Evolutionary conservation across 345 rosid genomes (phyloP).

Genomic region (Laguncularia racemosa): DNA sequence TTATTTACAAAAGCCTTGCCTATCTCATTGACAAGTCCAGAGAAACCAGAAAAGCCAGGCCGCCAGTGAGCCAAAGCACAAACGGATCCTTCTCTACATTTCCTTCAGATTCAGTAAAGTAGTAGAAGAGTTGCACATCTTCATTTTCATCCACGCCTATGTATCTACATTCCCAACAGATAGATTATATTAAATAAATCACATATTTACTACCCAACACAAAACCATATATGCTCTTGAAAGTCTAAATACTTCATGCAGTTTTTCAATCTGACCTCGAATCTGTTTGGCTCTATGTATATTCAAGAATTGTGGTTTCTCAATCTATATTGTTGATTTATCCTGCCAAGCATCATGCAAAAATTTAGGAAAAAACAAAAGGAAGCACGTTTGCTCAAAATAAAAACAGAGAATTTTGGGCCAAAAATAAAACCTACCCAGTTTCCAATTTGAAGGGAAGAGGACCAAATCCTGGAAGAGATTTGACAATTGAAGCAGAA

Average conservation of each 20-base stretch:
- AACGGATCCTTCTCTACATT: constrained; percentile 19
- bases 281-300: neutral
- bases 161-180: constrained; percentile 12
- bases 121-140: constrained; percentile 30
- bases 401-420: too few species aligned
- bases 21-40: constrained; percentile 25
- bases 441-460: constrained; percentile 18
- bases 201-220: too few species aligned
- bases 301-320: too few species aligned
- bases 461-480: constrained; percentile 13
- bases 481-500: constrained; percentile 1
- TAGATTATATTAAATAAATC: too few species aligned
- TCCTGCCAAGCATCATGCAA: too few species aligned
- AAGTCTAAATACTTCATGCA: too few species aligned
- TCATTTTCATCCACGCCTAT: constrained; percentile 21
- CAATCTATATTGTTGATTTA: too few species aligned
- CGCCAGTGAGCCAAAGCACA: constrained; percentile 35
- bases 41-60: constrained; percentile 31
- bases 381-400: too few species aligned
- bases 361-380: too few species aligned
- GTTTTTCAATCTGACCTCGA: constrained; percentile 18
- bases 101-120: constrained; percentile 27
- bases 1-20: constrained; percentile 8
- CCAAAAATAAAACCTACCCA: constrained; percentile 5
- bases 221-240: constrained; percentile 5